Evolutionary conservation across 768 basidiomycete genomes (phyloP).

Genomic region (Leccinum rimulosum): DNA sequence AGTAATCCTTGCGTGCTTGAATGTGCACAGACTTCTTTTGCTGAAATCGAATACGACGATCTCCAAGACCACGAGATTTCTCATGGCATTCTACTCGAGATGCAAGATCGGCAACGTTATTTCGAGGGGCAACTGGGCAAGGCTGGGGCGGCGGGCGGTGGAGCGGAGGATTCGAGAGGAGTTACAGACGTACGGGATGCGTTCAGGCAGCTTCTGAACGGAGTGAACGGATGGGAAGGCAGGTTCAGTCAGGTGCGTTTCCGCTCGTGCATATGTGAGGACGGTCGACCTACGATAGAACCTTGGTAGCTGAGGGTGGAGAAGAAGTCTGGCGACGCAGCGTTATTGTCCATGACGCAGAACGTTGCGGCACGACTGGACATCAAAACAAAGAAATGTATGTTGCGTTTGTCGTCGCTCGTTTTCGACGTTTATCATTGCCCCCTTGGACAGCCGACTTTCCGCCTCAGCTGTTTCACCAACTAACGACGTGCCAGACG

Average conservation of each 20-base stretch:
- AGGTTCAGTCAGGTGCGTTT: slow-evolving; percentile 54
- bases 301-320: slow-evolving; percentile 60
- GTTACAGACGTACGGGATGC: slow-evolving; percentile 47
- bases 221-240: slow-evolving; percentile 55
- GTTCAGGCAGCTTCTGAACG: slow-evolving; percentile 45
- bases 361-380: slow-evolving; percentile 75
- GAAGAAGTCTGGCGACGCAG: slow-evolving; percentile 62
- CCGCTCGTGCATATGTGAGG: neutral
- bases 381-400: slow-evolving; percentile 63
- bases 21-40: slow-evolving; percentile 32
- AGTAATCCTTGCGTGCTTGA: neutral
- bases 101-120: slow-evolving; percentile 81
- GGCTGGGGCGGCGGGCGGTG: slow-evolving; percentile 6
- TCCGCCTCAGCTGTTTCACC: slow-evolving; percentile 70
- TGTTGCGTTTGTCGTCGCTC: slow-evolving; percentile 15
- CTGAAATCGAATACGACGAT: slow-evolving; percentile 83
- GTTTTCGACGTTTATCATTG: neutral
- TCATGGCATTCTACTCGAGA: slow-evolving; percentile 74
- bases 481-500: slow-evolving; percentile 88
- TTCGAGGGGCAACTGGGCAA: slow-evolving; percentile 65
- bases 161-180: slow-evolving; percentile 16
- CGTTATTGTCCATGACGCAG: slow-evolving; percentile 71
- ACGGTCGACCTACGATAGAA: neutral
- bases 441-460: slow-evolving; percentile 58
- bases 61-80: slow-evolving; percentile 67